phyloP scores from a whole-genome alignment of 2,329 filamentous ascomycete species.

The Xylariaceae sp. region DNA sequence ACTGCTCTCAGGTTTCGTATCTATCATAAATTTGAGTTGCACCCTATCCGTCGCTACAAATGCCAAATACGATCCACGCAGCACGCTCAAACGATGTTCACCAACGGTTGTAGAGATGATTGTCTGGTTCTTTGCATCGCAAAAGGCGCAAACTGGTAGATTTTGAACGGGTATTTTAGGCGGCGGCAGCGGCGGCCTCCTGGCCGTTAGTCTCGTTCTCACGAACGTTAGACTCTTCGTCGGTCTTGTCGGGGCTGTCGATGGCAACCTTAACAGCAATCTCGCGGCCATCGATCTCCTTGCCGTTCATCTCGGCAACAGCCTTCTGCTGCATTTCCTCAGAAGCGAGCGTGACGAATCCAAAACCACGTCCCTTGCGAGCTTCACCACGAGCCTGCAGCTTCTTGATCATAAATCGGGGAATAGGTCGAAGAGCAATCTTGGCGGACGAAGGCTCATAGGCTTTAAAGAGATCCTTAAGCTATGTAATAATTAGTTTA shows the following conservation, averaged over 20 bases:
- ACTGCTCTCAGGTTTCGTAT: slow-evolving; percentile 26
- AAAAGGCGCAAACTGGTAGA: slow-evolving; percentile 21
- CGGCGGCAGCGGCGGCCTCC: slow-evolving; percentile 31
- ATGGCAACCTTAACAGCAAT: slow-evolving; percentile 99
- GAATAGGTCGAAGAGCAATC: slow-evolving; percentile 96
- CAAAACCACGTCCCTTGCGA: slow-evolving; percentile 98
- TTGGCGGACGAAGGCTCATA: slow-evolving; percentile 94
- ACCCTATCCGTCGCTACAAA: slow-evolving; percentile 21
- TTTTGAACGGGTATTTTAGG: slow-evolving; percentile 17
- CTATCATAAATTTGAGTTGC: slow-evolving; percentile 29
- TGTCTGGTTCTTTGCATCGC: slow-evolving; percentile 22
- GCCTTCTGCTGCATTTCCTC: slow-evolving; percentile 98
- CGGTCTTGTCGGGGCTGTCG: slow-evolving; percentile 94
- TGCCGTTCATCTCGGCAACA: slow-evolving; percentile 97
- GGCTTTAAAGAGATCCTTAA: slow-evolving; percentile 92
- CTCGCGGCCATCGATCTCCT: slow-evolving; percentile 97
- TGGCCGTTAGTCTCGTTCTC: slow-evolving; percentile 42
- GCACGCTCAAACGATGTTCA: slow-evolving; percentile 24
- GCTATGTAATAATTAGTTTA: slow-evolving; percentile 48
- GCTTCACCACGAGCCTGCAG: slow-evolving; percentile 95
- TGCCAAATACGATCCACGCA: slow-evolving; percentile 22
- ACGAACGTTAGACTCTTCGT: slow-evolving; percentile 69
- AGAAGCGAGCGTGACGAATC: slow-evolving; percentile 91
- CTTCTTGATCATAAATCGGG: slow-evolving; percentile 99
- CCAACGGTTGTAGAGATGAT: slow-evolving; percentile 20